Percentiles rank a stretch among this genome's conserved stretches.
phyloP scores from a whole-genome alignment of 2,329 filamentous ascomycete genomes.

The Penicillium sclerotigenum region DNA sequence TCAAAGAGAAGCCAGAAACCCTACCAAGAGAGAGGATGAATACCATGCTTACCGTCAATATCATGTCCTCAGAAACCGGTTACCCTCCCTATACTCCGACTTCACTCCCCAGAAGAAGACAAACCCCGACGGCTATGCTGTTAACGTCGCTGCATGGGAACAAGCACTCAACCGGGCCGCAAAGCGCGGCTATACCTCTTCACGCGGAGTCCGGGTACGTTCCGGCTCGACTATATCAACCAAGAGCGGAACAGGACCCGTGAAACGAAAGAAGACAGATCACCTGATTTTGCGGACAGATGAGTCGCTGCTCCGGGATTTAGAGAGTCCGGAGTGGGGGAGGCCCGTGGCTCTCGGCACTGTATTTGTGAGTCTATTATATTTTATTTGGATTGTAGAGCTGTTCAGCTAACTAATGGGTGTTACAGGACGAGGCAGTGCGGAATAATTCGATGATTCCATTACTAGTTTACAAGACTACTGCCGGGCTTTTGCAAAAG shows the following conservation, averaged over 20 bases:
- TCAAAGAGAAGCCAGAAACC: background rate
- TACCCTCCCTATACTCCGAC: conserved; percentile 85
- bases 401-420: background rate
- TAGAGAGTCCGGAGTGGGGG: conserved; percentile 76
- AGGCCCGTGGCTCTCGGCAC: conserved; percentile 75
- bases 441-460: conserved; percentile 67
- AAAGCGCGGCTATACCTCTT: conserved; percentile 58
- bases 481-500: conserved; percentile 68
- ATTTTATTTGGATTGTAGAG: background rate
- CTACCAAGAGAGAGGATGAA: background rate
- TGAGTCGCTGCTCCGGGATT: conserved; percentile 63
- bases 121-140: conserved; percentile 80
- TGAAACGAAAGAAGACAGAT: conserved; percentile 37
- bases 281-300: conserved; percentile 53
- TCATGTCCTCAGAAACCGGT: conserved; percentile 58
- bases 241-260: background rate
- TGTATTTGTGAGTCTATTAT: conserved; percentile 56
- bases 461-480: conserved; percentile 63
- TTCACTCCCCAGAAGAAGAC: conserved; percentile 70
- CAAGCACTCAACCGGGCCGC: conserved; percentile 68
- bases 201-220: conserved; percentile 27
- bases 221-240: conserved; percentile 10
- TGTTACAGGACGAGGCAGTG: conserved; percentile 62
- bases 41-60: background rate
- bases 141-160: conserved; percentile 78